A percentile compares a stretch with the other conserved stretches of the same genome.
phyloP scores from a whole-genome alignment of 352 stramenopile genomes.

The Globisporangium recalcitrans region DNA sequence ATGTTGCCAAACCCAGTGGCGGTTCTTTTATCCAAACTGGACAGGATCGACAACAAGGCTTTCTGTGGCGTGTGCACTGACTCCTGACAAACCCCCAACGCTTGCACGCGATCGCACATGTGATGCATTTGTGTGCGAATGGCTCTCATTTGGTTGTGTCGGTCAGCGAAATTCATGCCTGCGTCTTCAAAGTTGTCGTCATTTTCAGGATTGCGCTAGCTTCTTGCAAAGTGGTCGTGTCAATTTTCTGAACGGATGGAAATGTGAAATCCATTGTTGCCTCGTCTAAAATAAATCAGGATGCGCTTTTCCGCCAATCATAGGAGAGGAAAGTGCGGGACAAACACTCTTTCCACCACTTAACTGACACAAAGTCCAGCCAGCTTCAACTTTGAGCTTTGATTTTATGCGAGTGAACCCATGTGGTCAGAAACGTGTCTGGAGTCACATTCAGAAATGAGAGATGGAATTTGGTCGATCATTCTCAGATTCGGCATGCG shows the following conservation, averaged over 20 bases:
- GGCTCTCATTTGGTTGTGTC: not conserved
- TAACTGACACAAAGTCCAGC: not conserved
- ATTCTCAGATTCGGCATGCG: no score
- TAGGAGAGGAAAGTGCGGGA: not conserved
- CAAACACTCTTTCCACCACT: not conserved
- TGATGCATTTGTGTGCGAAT: not conserved
- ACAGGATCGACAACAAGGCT: not conserved
- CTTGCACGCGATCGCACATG: not conserved
- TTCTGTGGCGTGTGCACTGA: not conserved
- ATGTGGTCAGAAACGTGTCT: not conserved
- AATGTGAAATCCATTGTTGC: not conserved
- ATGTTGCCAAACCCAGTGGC: not conserved
- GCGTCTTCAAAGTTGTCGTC: not conserved
- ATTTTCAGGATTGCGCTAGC: no score
- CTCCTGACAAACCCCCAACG: not conserved
- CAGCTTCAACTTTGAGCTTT: not conserved
- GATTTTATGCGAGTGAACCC: no score
- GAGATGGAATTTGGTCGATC: no score
- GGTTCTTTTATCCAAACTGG: not conserved
- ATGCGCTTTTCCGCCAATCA: not conserved
- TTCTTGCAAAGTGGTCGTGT: not conserved
- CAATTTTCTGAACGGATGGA: not conserved
- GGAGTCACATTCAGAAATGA: no score
- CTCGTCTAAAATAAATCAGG: conserved; percentile 1
- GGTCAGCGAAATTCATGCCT: not conserved